phyloP scores from a whole-genome alignment of 2,329 filamentous ascomycete genomes.

The Neonectria faginata region DNA sequence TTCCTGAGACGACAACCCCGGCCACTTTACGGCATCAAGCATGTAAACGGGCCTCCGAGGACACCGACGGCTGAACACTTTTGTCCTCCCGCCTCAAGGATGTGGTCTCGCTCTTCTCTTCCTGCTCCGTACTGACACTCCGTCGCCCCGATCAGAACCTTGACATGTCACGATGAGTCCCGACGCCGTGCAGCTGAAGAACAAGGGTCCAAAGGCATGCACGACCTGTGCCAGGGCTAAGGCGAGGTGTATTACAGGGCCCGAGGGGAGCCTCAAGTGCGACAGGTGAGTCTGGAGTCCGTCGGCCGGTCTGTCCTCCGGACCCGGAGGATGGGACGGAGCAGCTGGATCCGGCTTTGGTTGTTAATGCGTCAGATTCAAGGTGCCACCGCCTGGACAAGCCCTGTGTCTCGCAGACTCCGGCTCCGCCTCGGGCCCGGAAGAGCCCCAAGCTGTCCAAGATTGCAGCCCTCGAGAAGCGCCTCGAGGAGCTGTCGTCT shows the following conservation, averaged over 20 bases:
- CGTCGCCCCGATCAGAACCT: constrained; percentile 22
- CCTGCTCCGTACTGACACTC: constrained; percentile 33
- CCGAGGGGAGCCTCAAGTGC: constrained; percentile 55
- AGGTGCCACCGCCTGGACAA: constrained; percentile 63
- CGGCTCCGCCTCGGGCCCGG: constrained; percentile 61
- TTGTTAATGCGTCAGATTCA: constrained; percentile 7
- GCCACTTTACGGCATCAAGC: constrained; percentile 29
- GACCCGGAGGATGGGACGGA: not conserved
- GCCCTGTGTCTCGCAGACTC: constrained; percentile 59
- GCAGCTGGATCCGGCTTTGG: not conserved
- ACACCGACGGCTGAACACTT: constrained; percentile 28
- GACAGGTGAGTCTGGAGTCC: constrained; percentile 55
- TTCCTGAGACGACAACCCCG: constrained; percentile 32
- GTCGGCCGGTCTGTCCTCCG: not conserved
- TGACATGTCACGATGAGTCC: constrained; percentile 41
- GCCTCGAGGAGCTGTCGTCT: constrained; percentile 61
- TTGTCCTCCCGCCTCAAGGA: constrained; percentile 28
- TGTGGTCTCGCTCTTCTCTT: constrained; percentile 25
- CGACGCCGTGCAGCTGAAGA: constrained; percentile 39
- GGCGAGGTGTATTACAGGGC: constrained; percentile 60
- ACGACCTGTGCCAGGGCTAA: constrained; percentile 65
- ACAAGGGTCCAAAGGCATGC: constrained; percentile 62
- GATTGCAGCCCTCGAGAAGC: constrained; percentile 63
- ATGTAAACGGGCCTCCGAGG: constrained; percentile 35
- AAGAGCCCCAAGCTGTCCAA: constrained; percentile 61